Base-by-base conservation (phyloP, 805 yeast genomes). In the Wickerhamiella alocasiicola region DNA sequence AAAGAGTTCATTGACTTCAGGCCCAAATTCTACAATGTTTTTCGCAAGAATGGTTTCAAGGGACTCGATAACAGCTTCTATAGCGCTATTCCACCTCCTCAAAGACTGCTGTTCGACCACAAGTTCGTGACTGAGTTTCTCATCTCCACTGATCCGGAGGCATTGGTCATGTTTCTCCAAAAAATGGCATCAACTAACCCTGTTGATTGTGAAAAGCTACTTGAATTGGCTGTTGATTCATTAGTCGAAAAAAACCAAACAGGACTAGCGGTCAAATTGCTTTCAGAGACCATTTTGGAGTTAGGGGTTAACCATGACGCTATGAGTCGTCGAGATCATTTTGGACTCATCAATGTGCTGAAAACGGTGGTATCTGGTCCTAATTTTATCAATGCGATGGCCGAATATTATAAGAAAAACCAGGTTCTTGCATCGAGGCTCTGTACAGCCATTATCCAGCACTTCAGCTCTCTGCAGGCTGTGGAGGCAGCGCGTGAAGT, bases 21-120 rank as follows among this genome's bases (percentile, higher is more conserved):
- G 18, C 36, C 31, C 7, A 12, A 36, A 29, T 7, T 40, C 15
- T 29, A 29, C n/a, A 21, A 30, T 12, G 13, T 16, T 13, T 13
- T 31, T 13, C 16, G 33, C n/a, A 5, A 23, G 13, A 19, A 19
- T 5, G 19, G 23, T 6, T 36, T 36, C n/a, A 18, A n/a, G 3
- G 24, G 24, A 4, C 16, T 36, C 15, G 23, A 28, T 28, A 20
- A 15, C 4, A 19, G 16, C 12, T 21, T 29, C 11, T 11, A 29
- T 3, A 11, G 19, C 17, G 5, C n/a, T 6, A 19, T 50, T n/a
- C 49, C 51, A 9, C 16, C 16, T 5, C 9, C 11, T 9, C 18
- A 18, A 17, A 17, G 37, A 4, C 31, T 43, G 4, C 38, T 36
- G n/a, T 36, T 44, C 6, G 55, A 52, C 36, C 46, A 43, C 29